Conservation (phyloP, 2,329 filamentous ascomycete species). For the Cordyceps militaris region DNA sequence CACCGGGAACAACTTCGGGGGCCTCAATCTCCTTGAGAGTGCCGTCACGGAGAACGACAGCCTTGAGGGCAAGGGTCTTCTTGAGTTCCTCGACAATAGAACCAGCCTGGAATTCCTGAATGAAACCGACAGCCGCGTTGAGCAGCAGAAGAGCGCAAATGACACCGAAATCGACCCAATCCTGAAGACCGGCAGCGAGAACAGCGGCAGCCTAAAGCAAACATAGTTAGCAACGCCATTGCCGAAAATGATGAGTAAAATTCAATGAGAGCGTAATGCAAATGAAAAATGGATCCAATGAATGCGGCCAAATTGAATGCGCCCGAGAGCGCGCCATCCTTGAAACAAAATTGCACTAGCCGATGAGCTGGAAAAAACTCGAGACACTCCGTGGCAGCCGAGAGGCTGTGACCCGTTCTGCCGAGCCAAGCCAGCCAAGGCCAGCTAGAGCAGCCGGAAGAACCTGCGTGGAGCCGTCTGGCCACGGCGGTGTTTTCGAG, state of each 20-base stretch:
- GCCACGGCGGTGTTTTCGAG: constrained; percentile 1
- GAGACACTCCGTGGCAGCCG: not conserved
- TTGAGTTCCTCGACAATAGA: constrained; percentile 88
- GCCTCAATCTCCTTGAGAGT: constrained; percentile 72
- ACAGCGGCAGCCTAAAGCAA: constrained; percentile 58
- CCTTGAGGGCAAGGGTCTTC: constrained; percentile 83
- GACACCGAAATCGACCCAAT: constrained; percentile 92
- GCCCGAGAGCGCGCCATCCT: constrained; percentile 1
- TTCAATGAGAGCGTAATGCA: not conserved
- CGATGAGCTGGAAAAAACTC: not conserved
- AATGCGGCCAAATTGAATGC: not conserved
- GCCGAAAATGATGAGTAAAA: not conserved
- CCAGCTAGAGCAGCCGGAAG: constrained; percentile 1
- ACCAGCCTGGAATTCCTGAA: constrained; percentile 84
- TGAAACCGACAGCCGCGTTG: constrained; percentile 79
- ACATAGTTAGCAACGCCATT: constrained; percentile 22
- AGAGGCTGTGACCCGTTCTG: not conserved
- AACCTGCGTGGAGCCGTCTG: not conserved
- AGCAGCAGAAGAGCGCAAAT: constrained; percentile 77
- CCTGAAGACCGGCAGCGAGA: constrained; percentile 73
- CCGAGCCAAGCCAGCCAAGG: not conserved
- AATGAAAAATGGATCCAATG: constrained; percentile 3
- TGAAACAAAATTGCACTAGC: constrained; percentile 8
- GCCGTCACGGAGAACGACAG: constrained; percentile 75
- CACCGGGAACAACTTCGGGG: constrained; percentile 77